These are phyloP conservation scores for Candida koratica DNA, from an alignment of 805 yeast species.

Conservation along the genomic window DNA sequence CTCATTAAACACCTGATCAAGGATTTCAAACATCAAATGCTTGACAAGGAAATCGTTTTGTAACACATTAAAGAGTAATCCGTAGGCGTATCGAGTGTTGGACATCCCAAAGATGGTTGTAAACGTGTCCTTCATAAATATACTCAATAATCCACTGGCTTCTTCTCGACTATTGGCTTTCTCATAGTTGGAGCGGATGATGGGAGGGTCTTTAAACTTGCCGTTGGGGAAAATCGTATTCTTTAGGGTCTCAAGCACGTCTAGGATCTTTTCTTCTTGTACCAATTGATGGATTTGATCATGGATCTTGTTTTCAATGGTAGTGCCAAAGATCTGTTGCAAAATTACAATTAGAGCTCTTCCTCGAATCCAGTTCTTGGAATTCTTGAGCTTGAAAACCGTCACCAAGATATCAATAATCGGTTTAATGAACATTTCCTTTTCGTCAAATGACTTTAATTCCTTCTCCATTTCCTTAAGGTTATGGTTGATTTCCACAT, in stretches of 20 bases:
- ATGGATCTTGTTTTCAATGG: conserved; percentile 69
- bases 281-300: conserved; percentile 34
- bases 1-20: conserved; percentile 55
- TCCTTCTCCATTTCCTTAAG: conserved; percentile 52
- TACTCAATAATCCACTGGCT: conserved; percentile 52
- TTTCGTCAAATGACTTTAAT: conserved; percentile 48
- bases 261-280: conserved; percentile 46
- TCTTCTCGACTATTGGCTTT: conserved; percentile 52
- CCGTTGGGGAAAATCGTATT: conserved; percentile 43
- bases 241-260: conserved; percentile 23
- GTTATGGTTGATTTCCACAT: conserved; percentile 22
- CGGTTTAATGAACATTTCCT: conserved; percentile 60
- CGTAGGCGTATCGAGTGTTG: conserved; percentile 61
- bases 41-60: conserved; percentile 72
- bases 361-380: conserved; percentile 79
- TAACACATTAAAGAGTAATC: conserved; percentile 55
- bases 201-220: conserved; percentile 43
- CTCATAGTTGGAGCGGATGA: conserved; percentile 47
- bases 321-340: conserved; percentile 83
- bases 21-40: conserved; percentile 53
- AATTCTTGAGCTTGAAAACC: conserved; percentile 59
- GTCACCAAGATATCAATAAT: conserved; percentile 72
- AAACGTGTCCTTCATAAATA: conserved; percentile 59
- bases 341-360: conserved; percentile 74
- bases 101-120: conserved; percentile 70